Conservation (phyloP, 306 rosid genomes). For the Morella rubra region DNA sequence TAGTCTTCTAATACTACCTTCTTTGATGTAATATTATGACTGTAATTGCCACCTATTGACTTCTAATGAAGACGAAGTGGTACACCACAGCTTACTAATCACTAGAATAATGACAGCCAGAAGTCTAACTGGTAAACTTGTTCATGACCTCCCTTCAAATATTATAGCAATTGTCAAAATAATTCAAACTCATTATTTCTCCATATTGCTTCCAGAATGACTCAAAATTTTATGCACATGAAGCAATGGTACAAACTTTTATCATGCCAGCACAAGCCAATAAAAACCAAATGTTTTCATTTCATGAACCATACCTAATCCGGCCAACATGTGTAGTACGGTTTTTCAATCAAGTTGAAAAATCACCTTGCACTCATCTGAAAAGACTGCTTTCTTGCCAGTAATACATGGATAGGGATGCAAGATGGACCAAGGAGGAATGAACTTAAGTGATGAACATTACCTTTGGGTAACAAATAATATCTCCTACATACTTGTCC, state of each 20-base stretch:
- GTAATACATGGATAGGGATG: neutral
- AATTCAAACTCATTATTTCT: neutral
- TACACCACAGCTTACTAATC: neutral
- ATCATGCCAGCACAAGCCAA: neutral
- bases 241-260: neutral
- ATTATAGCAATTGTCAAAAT: neutral
- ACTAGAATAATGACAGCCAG: neutral
- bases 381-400: neutral
- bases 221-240: neutral
- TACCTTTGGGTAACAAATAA: neutral
- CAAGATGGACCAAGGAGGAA: neutral
- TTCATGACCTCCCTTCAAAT: neutral
- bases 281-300: neutral
- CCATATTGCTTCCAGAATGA: neutral
- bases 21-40: neutral
- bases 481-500: neutral
- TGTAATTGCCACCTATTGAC: neutral
- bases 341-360: neutral
- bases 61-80: neutral
- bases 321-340: neutral
- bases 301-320: neutral
- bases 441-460: neutral
- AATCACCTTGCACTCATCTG: neutral
- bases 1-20: neutral
- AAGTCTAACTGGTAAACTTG: neutral